Percentiles rank a stretch among this genome's conserved stretches.
phyloP scores from a whole-genome alignment of 2,329 filamentous ascomycete genomes.

The Dryadomyces quercus-mongolicae region DNA sequence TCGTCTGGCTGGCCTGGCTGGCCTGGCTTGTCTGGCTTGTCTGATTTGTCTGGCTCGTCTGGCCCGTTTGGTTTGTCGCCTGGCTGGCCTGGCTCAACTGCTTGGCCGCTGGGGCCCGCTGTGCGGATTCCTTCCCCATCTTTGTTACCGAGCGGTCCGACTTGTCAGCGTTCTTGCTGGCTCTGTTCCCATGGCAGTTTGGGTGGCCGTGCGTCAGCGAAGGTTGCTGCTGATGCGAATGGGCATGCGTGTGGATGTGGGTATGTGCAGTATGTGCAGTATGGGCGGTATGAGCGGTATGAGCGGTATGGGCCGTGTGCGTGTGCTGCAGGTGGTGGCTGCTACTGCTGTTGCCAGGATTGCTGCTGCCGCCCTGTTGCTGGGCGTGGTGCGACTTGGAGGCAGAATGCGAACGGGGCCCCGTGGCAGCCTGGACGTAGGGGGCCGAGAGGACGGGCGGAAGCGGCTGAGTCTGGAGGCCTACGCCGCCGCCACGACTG shows the following conservation, averaged over 20 bases:
- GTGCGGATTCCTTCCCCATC: slow-evolving; percentile 35
- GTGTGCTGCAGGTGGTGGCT: slow-evolving; percentile 29
- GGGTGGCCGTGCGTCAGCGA: slow-evolving; percentile 7
- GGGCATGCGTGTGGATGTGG: not conserved
- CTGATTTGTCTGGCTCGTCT: not conserved
- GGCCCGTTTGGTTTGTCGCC: no score
- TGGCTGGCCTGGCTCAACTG: slow-evolving; percentile 32
- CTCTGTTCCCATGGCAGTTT: slow-evolving; percentile 55
- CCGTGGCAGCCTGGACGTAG: slow-evolving; percentile 35
- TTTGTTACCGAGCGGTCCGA: slow-evolving; percentile 50
- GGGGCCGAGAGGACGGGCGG: slow-evolving; percentile 43
- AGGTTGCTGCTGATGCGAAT: slow-evolving; percentile 3
- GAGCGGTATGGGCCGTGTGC: not conserved
- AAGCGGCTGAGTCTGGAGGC: slow-evolving; percentile 43
- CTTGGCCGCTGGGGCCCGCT: slow-evolving; percentile 30
- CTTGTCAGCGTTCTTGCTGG: slow-evolving; percentile 43
- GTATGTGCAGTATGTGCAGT: not conserved
- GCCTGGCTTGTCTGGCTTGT: not conserved
- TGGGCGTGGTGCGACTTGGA: slow-evolving; percentile 46
- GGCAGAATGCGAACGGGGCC: slow-evolving; percentile 44
- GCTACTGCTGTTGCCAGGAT: not conserved
- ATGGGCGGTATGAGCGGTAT: not conserved
- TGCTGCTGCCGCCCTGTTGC: slow-evolving; percentile 28
- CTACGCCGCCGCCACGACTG: slow-evolving; percentile 35
- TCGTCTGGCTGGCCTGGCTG: slow-evolving; percentile 14